phyloP scores from a whole-genome alignment of 164 flowering plant genomes.

The Aristolochia contorta region DNA sequence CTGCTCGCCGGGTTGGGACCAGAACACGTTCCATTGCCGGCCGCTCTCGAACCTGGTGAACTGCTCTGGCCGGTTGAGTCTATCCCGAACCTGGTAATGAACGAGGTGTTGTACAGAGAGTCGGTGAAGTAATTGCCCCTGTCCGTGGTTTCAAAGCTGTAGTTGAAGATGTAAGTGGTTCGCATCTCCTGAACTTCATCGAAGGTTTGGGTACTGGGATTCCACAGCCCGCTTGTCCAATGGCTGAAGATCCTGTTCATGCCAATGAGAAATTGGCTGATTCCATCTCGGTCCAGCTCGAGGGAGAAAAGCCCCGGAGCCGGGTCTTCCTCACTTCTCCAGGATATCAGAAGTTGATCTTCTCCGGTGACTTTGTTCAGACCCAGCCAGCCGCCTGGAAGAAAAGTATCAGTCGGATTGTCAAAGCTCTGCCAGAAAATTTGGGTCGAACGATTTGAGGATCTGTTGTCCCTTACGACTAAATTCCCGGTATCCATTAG shows the following conservation, averaged over 20 bases:
- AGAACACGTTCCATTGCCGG: slow-evolving; percentile 11
- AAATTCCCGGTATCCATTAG: slow-evolving; percentile 16
- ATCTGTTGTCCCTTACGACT: slow-evolving; percentile 11
- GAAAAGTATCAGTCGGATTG: slow-evolving; percentile 4
- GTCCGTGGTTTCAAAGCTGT: slow-evolving; percentile 2
- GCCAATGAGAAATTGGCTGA: neutral
- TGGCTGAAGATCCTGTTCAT: slow-evolving; percentile 3
- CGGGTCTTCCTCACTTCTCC: slow-evolving; percentile 13
- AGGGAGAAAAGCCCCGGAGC: slow-evolving; percentile 9
- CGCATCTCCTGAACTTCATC: slow-evolving; percentile 17
- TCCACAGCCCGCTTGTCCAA: slow-evolving; percentile 13
- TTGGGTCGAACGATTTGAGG: neutral
- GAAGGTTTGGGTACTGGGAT: neutral
- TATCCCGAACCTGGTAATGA: slow-evolving; percentile 10
- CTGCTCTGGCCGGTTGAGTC: slow-evolving; percentile 16
- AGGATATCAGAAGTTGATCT: slow-evolving; percentile 5
- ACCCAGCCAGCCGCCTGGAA: slow-evolving; percentile 6
- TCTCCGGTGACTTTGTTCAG: slow-evolving; percentile 1
- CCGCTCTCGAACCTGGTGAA: slow-evolving; percentile 1
- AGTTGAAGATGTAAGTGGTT: slow-evolving; percentile 6
- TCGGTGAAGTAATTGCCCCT: slow-evolving; percentile 13
- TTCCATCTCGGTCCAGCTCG: slow-evolving; percentile 1
- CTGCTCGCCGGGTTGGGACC: slow-evolving; percentile 12
- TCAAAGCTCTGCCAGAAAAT: slow-evolving; percentile 4
- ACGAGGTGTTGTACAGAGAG: neutral